Percentiles rank a stretch among this genome's conserved stretches.
Conservation (phyloP, 805 yeast genomes). For the Barnettozyma sp. region DNA sequence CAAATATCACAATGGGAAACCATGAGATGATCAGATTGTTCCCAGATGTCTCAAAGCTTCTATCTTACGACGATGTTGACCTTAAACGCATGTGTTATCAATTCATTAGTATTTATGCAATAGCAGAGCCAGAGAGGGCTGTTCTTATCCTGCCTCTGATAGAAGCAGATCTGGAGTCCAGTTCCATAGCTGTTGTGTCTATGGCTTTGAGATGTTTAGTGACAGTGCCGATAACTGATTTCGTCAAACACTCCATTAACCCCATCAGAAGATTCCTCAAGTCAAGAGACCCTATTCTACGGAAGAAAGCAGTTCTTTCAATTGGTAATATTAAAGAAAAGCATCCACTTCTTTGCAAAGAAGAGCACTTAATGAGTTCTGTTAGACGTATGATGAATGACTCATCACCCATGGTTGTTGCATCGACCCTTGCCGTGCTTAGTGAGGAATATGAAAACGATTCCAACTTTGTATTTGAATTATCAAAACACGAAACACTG, state of each 20-base stretch:
- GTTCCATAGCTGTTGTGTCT: slow-evolving; percentile 43
- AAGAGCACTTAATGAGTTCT: slow-evolving; percentile 36
- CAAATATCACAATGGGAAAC: slow-evolving; percentile 79
- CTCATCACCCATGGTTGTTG: slow-evolving; percentile 50
- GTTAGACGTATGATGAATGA: slow-evolving; percentile 53
- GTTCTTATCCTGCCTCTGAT: slow-evolving; percentile 49
- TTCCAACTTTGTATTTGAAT: slow-evolving; percentile 41
- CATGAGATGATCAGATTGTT: slow-evolving; percentile 63
- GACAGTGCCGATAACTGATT: slow-evolving; percentile 49
- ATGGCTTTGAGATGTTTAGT: slow-evolving; percentile 61
- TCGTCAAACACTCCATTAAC: slow-evolving; percentile 37
- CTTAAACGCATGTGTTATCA: slow-evolving; percentile 65
- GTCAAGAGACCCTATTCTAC: slow-evolving; percentile 51
- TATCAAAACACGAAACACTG: slow-evolving; percentile 43
- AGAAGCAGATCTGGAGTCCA: slow-evolving; percentile 43
- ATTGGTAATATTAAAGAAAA: slow-evolving; percentile 60
- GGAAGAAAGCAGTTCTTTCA: slow-evolving; percentile 64
- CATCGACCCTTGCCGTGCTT: slow-evolving; percentile 67
- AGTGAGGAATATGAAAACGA: slow-evolving; percentile 55
- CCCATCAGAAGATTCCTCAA: slow-evolving; percentile 31
- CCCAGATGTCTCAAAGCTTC: slow-evolving; percentile 52
- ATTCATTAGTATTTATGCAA: slow-evolving; percentile 55
- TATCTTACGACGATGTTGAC: slow-evolving; percentile 57
- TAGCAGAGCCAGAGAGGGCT: slow-evolving; percentile 49
- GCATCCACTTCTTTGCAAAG: slow-evolving; percentile 40